Conservation (phyloP, 1,284 basidiomycete genomes). For the Cryptococcus jaspeensis region DNA sequence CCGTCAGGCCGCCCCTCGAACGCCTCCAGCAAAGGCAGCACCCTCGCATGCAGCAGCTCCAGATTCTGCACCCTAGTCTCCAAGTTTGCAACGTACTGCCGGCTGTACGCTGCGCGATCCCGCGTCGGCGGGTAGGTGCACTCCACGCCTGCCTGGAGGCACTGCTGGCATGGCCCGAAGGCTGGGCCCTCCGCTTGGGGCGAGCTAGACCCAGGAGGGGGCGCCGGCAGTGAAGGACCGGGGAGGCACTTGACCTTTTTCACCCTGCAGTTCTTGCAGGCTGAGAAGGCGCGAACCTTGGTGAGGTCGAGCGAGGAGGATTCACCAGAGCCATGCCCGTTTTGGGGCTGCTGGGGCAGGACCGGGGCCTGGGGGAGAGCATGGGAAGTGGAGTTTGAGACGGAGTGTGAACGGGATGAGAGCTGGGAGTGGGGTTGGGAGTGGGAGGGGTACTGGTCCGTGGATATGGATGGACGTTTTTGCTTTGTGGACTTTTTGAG, state of each 20-base stretch:
- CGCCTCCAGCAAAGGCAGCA: constrained; percentile 38
- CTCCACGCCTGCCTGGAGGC: constrained; percentile 34
- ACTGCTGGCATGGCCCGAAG: constrained; percentile 42
- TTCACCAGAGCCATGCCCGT: background rate
- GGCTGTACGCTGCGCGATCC: constrained; percentile 46
- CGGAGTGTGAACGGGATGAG: no score
- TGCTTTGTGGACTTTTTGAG: constrained; percentile 2
- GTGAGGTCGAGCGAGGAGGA: background rate
- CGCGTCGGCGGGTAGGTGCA: constrained; percentile 48
- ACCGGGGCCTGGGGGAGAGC: background rate
- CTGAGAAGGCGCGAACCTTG: constrained; percentile 34
- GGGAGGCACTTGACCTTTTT: constrained; percentile 50
- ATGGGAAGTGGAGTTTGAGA: no score
- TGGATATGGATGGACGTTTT: constrained; percentile 10
- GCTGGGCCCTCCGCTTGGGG: background rate
- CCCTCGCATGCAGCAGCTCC: constrained; percentile 34
- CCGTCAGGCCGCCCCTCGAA: constrained; percentile 29
- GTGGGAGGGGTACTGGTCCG: background rate
- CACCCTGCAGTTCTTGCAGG: constrained; percentile 41
- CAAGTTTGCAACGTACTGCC: constrained; percentile 49
- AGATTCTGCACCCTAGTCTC: constrained; percentile 46
- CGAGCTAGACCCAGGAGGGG: background rate
- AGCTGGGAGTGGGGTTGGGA: background rate
- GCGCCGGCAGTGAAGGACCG: constrained; percentile 9
- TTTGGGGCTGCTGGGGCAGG: background rate